These are phyloP conservation scores for Fusarium bulbicola DNA, from an alignment of 2,329 filamentous ascomycete genomes.

Conservation along the genomic window DNA sequence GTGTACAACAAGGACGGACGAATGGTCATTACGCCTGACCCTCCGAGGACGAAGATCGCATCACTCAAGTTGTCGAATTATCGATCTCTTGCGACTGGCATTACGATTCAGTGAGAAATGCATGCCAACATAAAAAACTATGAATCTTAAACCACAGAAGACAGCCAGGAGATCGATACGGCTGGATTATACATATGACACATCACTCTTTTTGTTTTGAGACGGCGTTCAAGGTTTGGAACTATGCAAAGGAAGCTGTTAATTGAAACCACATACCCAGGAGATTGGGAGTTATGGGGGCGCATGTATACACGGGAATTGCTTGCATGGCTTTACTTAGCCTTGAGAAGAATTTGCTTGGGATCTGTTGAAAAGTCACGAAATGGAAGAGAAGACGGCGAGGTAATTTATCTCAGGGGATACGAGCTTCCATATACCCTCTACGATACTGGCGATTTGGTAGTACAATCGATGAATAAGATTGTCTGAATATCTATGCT, in stretches of 20 bases:
- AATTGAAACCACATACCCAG: constrained; percentile 43
- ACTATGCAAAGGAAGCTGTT: constrained; percentile 23
- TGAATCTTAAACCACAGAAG: neutral
- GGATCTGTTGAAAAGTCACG: constrained; percentile 26
- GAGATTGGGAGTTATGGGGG: constrained; percentile 39
- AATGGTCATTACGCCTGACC: constrained; percentile 65
- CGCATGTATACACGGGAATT: constrained; percentile 38
- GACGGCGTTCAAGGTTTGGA: constrained; percentile 37
- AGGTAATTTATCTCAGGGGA: constrained; percentile 10
- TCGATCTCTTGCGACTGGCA: constrained; percentile 56
- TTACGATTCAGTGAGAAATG: constrained; percentile 47
- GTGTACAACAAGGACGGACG: constrained; percentile 67
- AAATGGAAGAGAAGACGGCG: constrained; percentile 14
- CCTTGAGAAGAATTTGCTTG: constrained; percentile 29
- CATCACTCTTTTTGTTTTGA: constrained; percentile 19
- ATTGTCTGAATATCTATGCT: constrained; percentile 2
- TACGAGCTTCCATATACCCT: constrained; percentile 38
- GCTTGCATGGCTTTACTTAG: constrained; percentile 12
- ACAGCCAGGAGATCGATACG: neutral
- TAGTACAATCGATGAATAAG: constrained; percentile 22
- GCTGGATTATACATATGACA: neutral
- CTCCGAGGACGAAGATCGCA: constrained; percentile 60
- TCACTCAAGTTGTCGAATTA: constrained; percentile 69
- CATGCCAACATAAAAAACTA: neutral
- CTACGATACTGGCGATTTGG: constrained; percentile 27